Evolutionary conservation across 345 rosid genomes (phyloP).

Genomic region (Gossypium australe): DNA sequence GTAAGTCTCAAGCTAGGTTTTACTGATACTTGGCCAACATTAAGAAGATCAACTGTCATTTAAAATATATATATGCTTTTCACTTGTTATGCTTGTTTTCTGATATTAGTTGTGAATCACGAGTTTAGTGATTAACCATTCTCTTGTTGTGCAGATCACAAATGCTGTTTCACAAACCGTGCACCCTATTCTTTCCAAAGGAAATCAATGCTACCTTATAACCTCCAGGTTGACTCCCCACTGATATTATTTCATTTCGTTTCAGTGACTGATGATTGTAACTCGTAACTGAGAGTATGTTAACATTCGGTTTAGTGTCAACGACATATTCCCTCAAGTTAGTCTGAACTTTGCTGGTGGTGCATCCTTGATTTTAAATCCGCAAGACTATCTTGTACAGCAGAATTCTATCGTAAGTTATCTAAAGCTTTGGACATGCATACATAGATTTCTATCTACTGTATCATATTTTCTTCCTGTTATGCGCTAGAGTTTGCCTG

Average conservation of each 20-base stretch:
- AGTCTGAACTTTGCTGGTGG: conserved; percentile 86
- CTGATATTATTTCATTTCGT: not conserved
- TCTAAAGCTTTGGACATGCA: conserved; percentile 6
- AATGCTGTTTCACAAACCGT: conserved; percentile 50
- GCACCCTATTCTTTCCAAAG: conserved; percentile 50
- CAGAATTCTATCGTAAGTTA: conserved; percentile 69
- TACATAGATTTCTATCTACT: not conserved
- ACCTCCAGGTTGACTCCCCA: conserved; percentile 54
- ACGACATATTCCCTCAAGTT: conserved; percentile 75
- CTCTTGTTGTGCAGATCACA: conserved; percentile 51
- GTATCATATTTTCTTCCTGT: not conserved
- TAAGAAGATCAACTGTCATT: not conserved
- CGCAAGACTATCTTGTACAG: conserved; percentile 77
- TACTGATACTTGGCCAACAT: not conserved
- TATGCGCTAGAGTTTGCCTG: not conserved
- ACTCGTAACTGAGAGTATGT: conserved; percentile 11
- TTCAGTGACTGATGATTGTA: conserved; percentile 3
- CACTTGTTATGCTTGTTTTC: not conserved
- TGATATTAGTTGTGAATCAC: conserved; percentile 4
- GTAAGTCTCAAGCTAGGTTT: conserved; percentile 42
- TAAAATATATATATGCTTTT: not conserved
- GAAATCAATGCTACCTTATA: conserved; percentile 57
- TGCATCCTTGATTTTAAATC: conserved; percentile 67
- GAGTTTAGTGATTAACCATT: not conserved
- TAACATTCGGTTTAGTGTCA: conserved; percentile 41